A percentile compares a stretch with the other conserved stretches of the same genome.
These are phyloP conservation scores for Xerocomellus chrysenteron DNA, from an alignment of 768 basidiomycete species.

Conservation along the genomic window DNA sequence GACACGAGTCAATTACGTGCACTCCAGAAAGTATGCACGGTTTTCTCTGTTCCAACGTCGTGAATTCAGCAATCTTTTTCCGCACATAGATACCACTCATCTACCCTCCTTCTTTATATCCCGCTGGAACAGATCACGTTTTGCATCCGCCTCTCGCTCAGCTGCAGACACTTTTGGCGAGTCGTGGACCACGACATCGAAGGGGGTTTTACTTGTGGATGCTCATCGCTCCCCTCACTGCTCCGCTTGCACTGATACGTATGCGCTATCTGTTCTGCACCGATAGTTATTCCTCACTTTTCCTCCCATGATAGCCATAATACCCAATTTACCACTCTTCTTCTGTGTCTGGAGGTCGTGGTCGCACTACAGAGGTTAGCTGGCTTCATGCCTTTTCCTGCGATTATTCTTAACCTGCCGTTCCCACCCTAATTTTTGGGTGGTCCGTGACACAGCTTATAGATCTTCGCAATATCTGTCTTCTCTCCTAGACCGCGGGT, in stretches of 20 bases:
- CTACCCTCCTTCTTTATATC: slow-evolving; percentile 53
- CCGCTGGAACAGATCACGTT: slow-evolving; percentile 28
- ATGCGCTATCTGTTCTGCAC: slow-evolving; percentile 28
- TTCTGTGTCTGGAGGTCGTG: slow-evolving; percentile 84
- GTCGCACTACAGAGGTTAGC: slow-evolving; percentile 76
- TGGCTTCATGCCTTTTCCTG: not conserved
- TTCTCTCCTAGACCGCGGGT: slow-evolving; percentile 52
- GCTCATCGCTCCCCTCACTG: slow-evolving; percentile 63
- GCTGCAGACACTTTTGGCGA: slow-evolving; percentile 49
- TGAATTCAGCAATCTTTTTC: not conserved
- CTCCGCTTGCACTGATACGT: slow-evolving; percentile 80
- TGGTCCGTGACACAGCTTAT: slow-evolving; percentile 46
- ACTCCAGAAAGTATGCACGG: slow-evolving; percentile 11
- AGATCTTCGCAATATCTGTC: slow-evolving; percentile 69
- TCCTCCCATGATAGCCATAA: slow-evolving; percentile 51
- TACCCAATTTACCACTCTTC: slow-evolving; percentile 85
- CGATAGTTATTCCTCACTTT: not conserved
- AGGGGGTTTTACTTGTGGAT: slow-evolving; percentile 69
- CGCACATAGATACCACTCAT: slow-evolving; percentile 50
- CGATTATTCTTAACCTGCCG: not conserved
- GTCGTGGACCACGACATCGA: slow-evolving; percentile 61
- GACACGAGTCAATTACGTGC: slow-evolving; percentile 4
- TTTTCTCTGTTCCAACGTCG: not conserved
- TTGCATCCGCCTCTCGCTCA: slow-evolving; percentile 41
- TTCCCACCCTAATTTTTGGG: not conserved